A percentile compares a stretch with the other conserved stretches of the same genome.
Evolutionary conservation across 2,329 filamentous ascomycete species (phyloP).

Genomic region (Nemania sp.): DNA sequence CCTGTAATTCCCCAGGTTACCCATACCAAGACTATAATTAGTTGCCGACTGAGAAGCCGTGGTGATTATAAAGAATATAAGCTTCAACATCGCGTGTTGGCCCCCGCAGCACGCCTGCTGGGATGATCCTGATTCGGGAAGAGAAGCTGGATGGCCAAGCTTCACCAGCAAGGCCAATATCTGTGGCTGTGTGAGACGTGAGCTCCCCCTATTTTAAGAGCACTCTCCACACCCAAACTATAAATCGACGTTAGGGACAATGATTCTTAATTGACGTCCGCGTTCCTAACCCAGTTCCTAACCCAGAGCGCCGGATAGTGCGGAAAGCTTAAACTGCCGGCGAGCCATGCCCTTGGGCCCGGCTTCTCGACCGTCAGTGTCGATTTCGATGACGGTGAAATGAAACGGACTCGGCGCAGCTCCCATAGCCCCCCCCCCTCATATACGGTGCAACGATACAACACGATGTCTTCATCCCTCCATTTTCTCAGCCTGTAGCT

Average conservation of each 20-base stretch:
- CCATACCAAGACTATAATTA: neutral
- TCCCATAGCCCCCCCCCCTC: neutral
- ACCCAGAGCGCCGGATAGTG: constrained; percentile 3
- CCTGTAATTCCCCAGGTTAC: neutral
- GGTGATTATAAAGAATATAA: too few species aligned
- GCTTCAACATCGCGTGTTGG: too few species aligned
- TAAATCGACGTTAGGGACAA: constrained; percentile 9
- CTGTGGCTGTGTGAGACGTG: neutral
- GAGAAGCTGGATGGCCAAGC: neutral
- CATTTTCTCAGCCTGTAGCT: neutral
- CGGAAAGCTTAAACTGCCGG: constrained; percentile 7
- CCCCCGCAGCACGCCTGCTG: neutral
- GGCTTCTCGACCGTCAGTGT: constrained; percentile 5
- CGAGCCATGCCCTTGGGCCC: constrained; percentile 22
- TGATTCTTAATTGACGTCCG: constrained; percentile 22
- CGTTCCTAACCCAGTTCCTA: too few species aligned
- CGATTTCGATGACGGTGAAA: constrained; percentile 20
- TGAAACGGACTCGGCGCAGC: constrained; percentile 10
- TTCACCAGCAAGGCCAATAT: too few species aligned
- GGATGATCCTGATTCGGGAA: neutral
- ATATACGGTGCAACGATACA: neutral
- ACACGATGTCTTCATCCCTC: neutral
- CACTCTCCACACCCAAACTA: constrained; percentile 2
- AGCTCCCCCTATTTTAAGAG: neutral
- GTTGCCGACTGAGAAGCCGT: neutral